A percentile compares a stretch with the other conserved stretches of the same genome.
Evolutionary conservation across 2,329 filamentous ascomycete genomes (phyloP).

Genomic region (Fusarium pseudograminearum): DNA sequence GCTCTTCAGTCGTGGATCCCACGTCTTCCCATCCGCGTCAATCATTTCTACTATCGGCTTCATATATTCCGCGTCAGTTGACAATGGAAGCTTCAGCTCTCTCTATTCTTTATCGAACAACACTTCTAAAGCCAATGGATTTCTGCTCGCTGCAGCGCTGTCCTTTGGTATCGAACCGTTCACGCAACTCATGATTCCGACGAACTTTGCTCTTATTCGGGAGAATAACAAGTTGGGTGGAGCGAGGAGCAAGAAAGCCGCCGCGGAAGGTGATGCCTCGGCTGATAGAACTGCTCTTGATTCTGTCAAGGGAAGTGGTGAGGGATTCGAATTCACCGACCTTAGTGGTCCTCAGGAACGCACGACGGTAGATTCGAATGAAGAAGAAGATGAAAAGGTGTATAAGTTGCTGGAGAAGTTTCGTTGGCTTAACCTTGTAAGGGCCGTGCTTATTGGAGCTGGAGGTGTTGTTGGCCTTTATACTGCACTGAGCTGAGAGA

Average conservation of each 20-base stretch:
- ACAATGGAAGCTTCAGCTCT: accelerated
- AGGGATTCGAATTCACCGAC: neutral
- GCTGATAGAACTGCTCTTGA: slow-evolving; percentile 4
- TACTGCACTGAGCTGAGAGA: neutral
- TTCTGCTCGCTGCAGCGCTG: neutral
- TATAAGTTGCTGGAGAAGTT: slow-evolving; percentile 1
- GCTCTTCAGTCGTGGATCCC: slow-evolving; percentile 4
- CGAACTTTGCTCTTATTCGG: slow-evolving; percentile 4
- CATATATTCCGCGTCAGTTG: neutral
- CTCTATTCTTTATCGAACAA: neutral
- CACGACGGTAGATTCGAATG: accelerated
- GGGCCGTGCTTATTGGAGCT: slow-evolving; percentile 5
- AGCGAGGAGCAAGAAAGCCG: neutral
- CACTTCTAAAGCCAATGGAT: neutral
- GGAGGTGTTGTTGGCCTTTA: slow-evolving; percentile 10
- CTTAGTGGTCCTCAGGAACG: neutral
- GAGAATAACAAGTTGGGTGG: neutral
- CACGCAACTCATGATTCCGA: slow-evolving; percentile 15
- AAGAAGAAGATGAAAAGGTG: neutral
- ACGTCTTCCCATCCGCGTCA: neutral
- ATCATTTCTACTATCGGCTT: neutral
- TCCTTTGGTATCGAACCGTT: slow-evolving; percentile 10
- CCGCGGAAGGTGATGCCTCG: neutral
- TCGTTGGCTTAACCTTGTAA: neutral
- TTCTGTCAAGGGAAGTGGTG: neutral